Conservation (phyloP, 352 stramenopile species). For the Peronospora destructor region DNA sequence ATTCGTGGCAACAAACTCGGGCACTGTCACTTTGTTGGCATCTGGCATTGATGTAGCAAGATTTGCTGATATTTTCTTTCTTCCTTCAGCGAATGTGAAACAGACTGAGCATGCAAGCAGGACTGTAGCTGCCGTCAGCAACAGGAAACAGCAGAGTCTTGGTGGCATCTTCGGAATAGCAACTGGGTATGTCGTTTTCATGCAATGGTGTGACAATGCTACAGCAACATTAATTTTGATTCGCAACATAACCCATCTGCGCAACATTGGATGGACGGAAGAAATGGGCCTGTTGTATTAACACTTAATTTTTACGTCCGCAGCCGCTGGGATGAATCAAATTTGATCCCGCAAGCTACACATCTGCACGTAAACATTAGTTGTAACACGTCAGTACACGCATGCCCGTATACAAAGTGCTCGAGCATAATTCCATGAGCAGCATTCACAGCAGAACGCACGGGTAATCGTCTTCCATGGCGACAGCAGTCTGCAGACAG, state of each 20-base stretch:
- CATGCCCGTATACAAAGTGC: no score
- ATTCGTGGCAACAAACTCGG: conserved; percentile 41
- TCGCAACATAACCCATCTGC: no score
- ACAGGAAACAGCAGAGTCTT: conserved; percentile 18
- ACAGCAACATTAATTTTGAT: not conserved
- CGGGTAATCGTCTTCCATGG: conserved; percentile 60
- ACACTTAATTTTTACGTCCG: conserved; percentile 2
- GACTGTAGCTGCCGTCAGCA: conserved; percentile 13
- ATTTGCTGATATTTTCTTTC: conserved; percentile 10
- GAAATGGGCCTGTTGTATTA: no score
- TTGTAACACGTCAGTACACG: not conserved
- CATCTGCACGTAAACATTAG: conserved; percentile 36
- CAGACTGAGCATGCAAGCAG: conserved; percentile 7
- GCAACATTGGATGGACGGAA: no score
- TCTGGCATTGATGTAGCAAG: conserved; percentile 4
- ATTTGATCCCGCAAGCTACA: conserved; percentile 48
- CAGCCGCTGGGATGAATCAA: conserved; percentile 60
- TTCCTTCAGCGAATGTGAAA: conserved; percentile 1
- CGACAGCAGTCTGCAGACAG: conserved; percentile 71
- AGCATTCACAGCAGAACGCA: conserved; percentile 27
- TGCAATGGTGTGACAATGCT: not conserved
- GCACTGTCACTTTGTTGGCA: conserved; percentile 12
- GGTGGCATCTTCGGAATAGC: conserved; percentile 13
- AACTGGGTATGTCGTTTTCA: not conserved
- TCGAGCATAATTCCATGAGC: not conserved